phyloP scores from a whole-genome alignment of 148 eudicot species.

The Rhododendron molle region DNA sequence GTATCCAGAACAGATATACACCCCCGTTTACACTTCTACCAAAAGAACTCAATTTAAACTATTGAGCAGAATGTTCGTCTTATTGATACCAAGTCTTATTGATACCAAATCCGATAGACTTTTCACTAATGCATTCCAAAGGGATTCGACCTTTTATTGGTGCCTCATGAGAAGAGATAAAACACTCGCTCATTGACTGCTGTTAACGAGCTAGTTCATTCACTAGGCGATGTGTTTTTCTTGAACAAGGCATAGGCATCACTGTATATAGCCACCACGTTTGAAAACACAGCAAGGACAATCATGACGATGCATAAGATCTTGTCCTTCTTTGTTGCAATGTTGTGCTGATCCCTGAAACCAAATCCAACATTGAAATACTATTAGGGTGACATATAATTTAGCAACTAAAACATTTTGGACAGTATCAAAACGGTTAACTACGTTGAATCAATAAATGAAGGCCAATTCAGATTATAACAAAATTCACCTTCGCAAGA shows the following conservation, averaged over 20 bases:
- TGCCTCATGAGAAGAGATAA: background rate
- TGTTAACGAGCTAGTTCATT: constrained; percentile 9
- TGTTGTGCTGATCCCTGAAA: constrained; percentile 62
- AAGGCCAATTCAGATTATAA: background rate
- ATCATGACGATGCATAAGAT: constrained; percentile 63
- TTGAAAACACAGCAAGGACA: constrained; percentile 66
- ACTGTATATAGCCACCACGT: constrained; percentile 80
- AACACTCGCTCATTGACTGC: background rate
- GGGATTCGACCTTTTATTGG: background rate
- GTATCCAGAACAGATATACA: background rate
- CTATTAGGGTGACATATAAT: background rate
- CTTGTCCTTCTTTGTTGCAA: constrained; percentile 74
- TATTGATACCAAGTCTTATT: background rate
- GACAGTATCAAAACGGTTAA: background rate
- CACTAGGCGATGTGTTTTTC: constrained; percentile 24
- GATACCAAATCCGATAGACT: background rate
- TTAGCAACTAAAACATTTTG: background rate
- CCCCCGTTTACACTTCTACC: background rate
- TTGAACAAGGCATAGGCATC: constrained; percentile 63
- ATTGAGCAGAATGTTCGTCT: constrained; percentile 2
- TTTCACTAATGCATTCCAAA: background rate
- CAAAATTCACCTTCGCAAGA: background rate
- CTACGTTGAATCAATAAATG: background rate
- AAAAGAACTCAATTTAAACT: background rate
- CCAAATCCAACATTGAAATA: background rate